These are phyloP conservation scores for Capsicum baccatum DNA, from an alignment of 257 asterid genomes.

Conservation along the genomic window DNA sequence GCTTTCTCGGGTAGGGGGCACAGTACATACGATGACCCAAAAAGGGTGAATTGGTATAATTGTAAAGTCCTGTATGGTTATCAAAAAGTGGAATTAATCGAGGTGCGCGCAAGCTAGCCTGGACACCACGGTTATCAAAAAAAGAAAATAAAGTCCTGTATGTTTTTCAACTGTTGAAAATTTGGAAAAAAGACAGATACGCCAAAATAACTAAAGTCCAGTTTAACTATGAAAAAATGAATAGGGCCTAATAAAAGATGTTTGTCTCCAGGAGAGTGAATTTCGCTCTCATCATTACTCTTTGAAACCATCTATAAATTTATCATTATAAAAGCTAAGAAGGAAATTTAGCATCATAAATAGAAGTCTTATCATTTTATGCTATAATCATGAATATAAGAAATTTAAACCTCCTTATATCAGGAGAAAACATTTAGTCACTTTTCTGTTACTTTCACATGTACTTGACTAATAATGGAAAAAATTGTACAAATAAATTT, in stretches of 20 bases:
- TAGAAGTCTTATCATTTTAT: not conserved
- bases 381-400: not conserved
- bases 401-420: constrained; percentile 12
- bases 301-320: not conserved
- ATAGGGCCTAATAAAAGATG: not conserved
- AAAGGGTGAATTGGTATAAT: not conserved
- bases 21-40: not conserved
- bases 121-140: too few species aligned
- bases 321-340: not conserved
- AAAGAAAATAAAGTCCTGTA: not conserved
- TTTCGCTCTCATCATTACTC: not conserved
- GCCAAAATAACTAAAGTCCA: constrained; percentile 7
- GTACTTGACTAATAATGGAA: not conserved
- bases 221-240: not conserved
- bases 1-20: not conserved
- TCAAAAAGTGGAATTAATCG: too few species aligned
- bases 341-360: not conserved
- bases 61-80: constrained; percentile 7
- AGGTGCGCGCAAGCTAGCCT: too few species aligned
- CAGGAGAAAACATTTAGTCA: constrained; percentile 28
- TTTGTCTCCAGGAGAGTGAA: constrained; percentile 15
- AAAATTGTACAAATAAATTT: not conserved
- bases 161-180: not conserved
- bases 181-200: not conserved
- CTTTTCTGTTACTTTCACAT: not conserved